These are phyloP conservation scores for Eleusine indica DNA, from an alignment of 176 grass and related monocot genomes.

Conservation along the genomic window DNA sequence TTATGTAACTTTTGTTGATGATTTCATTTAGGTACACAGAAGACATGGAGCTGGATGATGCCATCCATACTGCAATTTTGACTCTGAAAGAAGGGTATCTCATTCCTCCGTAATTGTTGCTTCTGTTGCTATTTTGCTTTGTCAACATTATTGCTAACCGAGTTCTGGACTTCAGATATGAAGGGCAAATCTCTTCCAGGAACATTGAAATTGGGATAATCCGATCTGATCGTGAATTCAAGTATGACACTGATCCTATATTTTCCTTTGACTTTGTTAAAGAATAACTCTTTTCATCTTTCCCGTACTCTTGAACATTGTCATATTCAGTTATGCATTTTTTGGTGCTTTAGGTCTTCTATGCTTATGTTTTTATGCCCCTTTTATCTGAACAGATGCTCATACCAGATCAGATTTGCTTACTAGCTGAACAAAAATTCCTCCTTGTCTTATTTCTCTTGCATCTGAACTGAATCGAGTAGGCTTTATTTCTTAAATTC, in stretches of 20 bases:
- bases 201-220: constrained; percentile 85
- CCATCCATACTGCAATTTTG: constrained; percentile 80
- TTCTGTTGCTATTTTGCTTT: background rate
- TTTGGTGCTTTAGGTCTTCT: background rate
- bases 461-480: background rate
- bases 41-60: constrained; percentile 89
- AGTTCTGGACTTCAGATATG: constrained; percentile 50
- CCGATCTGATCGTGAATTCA: constrained; percentile 63
- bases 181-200: constrained; percentile 73
- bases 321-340: background rate
- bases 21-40: constrained; percentile 65
- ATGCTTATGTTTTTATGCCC: background rate
- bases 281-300: background rate
- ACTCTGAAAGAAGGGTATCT: constrained; percentile 84
- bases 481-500: background rate
- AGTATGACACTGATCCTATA: constrained; percentile 17
- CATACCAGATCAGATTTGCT: background rate
- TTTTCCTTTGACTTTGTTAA: background rate
- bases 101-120: background rate
- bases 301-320: background rate
- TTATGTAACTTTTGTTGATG: background rate
- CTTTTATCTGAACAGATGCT: background rate
- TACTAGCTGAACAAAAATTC: background rate
- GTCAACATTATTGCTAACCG: background rate
- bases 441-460: background rate